A percentile compares a stretch with the other conserved stretches of the same genome.
These are phyloP conservation scores for Hygrocybe punicea DNA, from an alignment of 768 basidiomycete species.

Conservation along the genomic window DNA sequence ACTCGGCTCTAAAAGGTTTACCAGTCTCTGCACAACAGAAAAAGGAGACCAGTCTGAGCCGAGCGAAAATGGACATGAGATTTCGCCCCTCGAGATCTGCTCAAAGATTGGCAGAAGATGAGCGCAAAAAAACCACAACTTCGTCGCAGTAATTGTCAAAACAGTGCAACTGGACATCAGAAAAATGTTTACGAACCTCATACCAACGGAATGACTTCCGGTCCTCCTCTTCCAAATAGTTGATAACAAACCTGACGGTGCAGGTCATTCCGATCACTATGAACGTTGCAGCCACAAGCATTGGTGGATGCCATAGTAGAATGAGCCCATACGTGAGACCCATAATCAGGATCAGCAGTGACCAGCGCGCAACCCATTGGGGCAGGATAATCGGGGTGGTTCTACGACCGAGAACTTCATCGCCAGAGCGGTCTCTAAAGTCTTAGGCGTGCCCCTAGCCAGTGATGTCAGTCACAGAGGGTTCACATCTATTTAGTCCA, in stretches of 20 bases:
- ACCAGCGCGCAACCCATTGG: slow-evolving; percentile 19
- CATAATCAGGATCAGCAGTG: slow-evolving; percentile 11
- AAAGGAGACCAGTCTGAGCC: not conserved
- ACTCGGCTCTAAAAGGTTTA: no score
- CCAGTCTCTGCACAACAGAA: no score
- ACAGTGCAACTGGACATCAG: not conserved
- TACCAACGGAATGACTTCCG: slow-evolving; percentile 19
- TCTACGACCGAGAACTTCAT: slow-evolving; percentile 21
- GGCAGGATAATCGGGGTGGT: slow-evolving; percentile 21
- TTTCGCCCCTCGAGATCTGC: not conserved
- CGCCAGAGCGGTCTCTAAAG: slow-evolving; percentile 21
- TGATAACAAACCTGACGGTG: slow-evolving; percentile 11
- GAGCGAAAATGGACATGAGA: not conserved
- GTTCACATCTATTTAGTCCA: slow-evolving; percentile 3
- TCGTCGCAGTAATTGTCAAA: not conserved
- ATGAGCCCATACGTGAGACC: slow-evolving; percentile 14
- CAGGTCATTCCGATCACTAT: slow-evolving; percentile 4
- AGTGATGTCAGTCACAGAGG: not conserved
- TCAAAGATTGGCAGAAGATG: slow-evolving; percentile 12
- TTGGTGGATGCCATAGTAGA: slow-evolving; percentile 17
- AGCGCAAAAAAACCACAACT: slow-evolving; percentile 13
- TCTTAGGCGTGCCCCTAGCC: slow-evolving; percentile 21
- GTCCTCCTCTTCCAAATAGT: slow-evolving; percentile 18
- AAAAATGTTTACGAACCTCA: slow-evolving; percentile 12
- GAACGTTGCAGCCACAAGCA: slow-evolving; percentile 3